Evolutionary conservation across 257 asterid genomes (phyloP), one percentile per base, ranked within the genome.

Genomic region (Paulownia fortunei): DNA sequence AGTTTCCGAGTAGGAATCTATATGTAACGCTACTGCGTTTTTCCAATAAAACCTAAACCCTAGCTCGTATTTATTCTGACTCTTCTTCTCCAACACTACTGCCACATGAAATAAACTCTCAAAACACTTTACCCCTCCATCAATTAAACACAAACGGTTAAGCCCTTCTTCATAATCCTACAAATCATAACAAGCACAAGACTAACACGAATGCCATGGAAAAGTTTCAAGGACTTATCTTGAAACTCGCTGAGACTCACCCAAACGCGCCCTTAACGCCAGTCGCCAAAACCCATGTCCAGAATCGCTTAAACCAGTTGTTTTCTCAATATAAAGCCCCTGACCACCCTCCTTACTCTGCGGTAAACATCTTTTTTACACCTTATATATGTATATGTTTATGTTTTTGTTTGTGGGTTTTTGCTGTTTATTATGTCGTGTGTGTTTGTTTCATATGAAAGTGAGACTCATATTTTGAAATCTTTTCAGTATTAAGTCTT

Each of bases 341-440:
- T 16, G 84, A 81, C 52, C 84, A 81, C 23, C 84, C 84, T 61
- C 84, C 84, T 27, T 81, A 81, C 41, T 60, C 77, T 37, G 55
- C 77, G 75, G 84, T 81, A 76, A 41, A 2, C 8, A 18, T 21
- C 42, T 65, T 37, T 68, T 18, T 46, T 0, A 1, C 2, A 5
- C 7, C 23, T 11, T 41, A 4, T 42, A 18, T 67, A 19, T 34
- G 47, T 36, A 11, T 30, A 6, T 27, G 10, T 9, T 37, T 19
- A 5, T 66, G 19, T 66, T 39, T 21, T 2, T 6, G 36, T 18
- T 41, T 8, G 16, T 21, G 69, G 72, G 39, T 2, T 10, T 73
- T 41, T 39, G 21, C 9, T 24, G 3, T 27, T 61, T 26, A 2
- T 15, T 55, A 3, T 5, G 7, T 3, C 8, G 1, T 21, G 12